Percentiles rank a stretch among this genome's conserved stretches.
phyloP scores from a whole-genome alignment of 2,329 filamentous ascomycete species.

The Tolypocladium endophyticum region DNA sequence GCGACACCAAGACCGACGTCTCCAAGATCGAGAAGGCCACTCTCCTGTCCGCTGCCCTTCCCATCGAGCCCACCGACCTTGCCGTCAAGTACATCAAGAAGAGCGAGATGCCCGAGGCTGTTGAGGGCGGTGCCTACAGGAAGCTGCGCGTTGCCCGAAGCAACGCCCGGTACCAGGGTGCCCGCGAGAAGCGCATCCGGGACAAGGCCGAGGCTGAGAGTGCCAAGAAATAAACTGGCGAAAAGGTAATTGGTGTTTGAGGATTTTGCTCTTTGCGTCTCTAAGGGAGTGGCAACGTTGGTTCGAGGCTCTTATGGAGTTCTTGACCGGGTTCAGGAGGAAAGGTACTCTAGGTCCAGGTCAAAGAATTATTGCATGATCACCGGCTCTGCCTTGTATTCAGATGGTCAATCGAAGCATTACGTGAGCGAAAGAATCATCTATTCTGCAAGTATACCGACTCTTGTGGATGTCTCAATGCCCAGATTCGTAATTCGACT shows the following conservation, averaged over 20 bases:
- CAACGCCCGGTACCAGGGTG: conserved; percentile 71
- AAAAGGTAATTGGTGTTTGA: conserved; percentile 31
- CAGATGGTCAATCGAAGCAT: conserved; percentile 18
- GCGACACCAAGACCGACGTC: conserved; percentile 78
- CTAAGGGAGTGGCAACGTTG: conserved; percentile 25
- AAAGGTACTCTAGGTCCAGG: conserved; percentile 29
- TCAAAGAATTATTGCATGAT: conserved; percentile 32
- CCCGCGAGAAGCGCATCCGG: conserved; percentile 86
- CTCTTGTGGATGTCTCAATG: neutral
- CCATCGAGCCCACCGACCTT: conserved; percentile 58
- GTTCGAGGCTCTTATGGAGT: conserved; percentile 25
- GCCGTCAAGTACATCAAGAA: conserved; percentile 69
- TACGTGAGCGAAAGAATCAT: conserved; percentile 1
- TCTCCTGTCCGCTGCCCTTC: conserved; percentile 43
- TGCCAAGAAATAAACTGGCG: conserved; percentile 68
- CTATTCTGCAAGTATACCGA: neutral
- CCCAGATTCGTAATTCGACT: neutral
- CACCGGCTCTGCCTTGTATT: conserved; percentile 23
- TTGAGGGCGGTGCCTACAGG: conserved; percentile 78
- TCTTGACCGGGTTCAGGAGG: conserved; percentile 23
- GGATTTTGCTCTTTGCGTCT: conserved; percentile 32
- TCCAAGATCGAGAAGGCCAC: conserved; percentile 52
- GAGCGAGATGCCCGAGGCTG: conserved; percentile 63
- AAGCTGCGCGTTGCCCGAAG: conserved; percentile 76
- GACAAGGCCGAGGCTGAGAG: conserved; percentile 76